Percentiles rank a stretch among this genome's conserved stretches.
Evolutionary conservation across 495 filamentous ascomycete genomes (phyloP).

Genomic region (Neurospora sp.): DNA sequence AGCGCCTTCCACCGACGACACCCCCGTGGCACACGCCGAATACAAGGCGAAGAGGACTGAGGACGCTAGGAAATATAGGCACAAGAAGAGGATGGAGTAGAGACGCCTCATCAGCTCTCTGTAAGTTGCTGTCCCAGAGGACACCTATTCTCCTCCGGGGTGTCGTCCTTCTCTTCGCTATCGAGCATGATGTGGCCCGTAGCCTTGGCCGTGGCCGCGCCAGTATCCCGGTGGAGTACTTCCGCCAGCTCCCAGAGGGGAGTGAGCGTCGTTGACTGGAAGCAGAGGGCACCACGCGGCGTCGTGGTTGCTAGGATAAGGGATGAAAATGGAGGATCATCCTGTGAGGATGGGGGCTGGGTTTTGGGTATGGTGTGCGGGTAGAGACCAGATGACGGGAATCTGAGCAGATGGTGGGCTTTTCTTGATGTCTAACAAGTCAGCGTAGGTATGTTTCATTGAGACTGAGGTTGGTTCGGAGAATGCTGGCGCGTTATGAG

Average conservation of each 20-base stretch:
- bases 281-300: not conserved
- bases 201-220: constrained; percentile 2
- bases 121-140: constrained; percentile 14
- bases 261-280: not conserved
- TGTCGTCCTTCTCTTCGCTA: not conserved
- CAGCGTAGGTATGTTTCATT: not conserved
- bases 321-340: not conserved
- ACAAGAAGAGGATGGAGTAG: too few relatives aligned
- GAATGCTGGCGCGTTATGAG: not conserved
- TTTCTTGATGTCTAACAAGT: not conserved
- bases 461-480: not conserved
- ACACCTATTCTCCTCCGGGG: not conserved
- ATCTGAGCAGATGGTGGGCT: not conserved
- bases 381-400: not conserved
- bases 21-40: constrained; percentile 16
- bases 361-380: not conserved
- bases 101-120: too few relatives aligned
- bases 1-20: constrained; percentile 52
- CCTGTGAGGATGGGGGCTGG: not conserved
- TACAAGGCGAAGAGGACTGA: too few relatives aligned
- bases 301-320: not conserved
- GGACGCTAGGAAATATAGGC: too few relatives aligned
- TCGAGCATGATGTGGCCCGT: constrained; percentile 26
- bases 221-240: not conserved
- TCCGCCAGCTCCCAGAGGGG: not conserved